These are phyloP conservation scores for Zychaea mexicana DNA, from an alignment of 371 early-diverging fungal species.

Conservation along the genomic window DNA sequence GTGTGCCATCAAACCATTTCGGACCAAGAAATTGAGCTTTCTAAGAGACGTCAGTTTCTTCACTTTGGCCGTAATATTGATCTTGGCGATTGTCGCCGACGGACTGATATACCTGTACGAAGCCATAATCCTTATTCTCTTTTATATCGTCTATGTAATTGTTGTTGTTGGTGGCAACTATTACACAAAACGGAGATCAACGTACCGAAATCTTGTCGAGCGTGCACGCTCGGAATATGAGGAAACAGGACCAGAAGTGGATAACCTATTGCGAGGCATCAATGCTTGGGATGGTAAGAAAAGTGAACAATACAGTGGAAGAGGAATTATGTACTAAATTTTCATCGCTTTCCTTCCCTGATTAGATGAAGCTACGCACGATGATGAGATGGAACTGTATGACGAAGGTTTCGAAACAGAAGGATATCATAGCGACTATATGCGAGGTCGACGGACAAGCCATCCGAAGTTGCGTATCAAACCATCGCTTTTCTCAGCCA, in stretches of 20 bases:
- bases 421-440: constrained; percentile 35
- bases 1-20: constrained; percentile 69
- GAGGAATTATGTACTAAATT: no score
- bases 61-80: constrained; percentile 60
- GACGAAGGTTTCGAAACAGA: constrained; percentile 53
- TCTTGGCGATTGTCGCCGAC: constrained; percentile 60
- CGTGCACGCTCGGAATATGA: constrained; percentile 49
- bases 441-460: constrained; percentile 17
- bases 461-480: constrained; percentile 44
- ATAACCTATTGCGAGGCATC: constrained; percentile 35
- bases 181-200: constrained; percentile 41
- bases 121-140: constrained; percentile 52
- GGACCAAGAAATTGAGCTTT: constrained; percentile 65
- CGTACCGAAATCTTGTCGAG: constrained; percentile 38
- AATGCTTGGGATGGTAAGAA: constrained; percentile 32
- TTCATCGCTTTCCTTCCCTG: no score
- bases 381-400: constrained; percentile 47
- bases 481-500: constrained; percentile 49
- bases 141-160: constrained; percentile 60
- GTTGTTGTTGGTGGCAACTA: constrained; percentile 63
- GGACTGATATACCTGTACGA: constrained; percentile 65
- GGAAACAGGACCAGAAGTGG: constrained; percentile 44
- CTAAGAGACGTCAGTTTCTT: constrained; percentile 76
- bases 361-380: constrained; percentile 21
- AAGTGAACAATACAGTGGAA: neutral